A percentile compares a stretch with the other conserved stretches of the same genome.
phyloP scores from a whole-genome alignment of 371 early-diverging fungal species.

The Blakeslea trispora region DNA sequence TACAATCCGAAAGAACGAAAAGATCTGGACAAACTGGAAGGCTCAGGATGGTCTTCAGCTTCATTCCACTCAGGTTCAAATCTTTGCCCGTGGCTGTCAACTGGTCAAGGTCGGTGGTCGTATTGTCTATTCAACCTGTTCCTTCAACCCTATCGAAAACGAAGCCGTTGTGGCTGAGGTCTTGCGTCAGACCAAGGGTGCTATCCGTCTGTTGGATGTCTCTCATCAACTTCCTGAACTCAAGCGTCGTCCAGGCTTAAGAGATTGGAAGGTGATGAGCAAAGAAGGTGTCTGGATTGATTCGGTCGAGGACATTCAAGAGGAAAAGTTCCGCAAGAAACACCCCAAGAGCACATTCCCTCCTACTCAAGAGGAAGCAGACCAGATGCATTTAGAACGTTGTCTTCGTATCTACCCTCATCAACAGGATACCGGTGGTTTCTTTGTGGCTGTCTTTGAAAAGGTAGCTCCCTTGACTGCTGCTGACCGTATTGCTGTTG shows the following conservation, averaged over 20 bases:
- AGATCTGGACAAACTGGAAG: constrained; percentile 90
- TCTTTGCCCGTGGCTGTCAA: constrained; percentile 88
- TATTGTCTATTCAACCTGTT: constrained; percentile 99
- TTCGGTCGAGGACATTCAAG: constrained; percentile 59
- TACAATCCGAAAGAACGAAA: constrained; percentile 96
- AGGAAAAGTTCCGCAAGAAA: constrained; percentile 43
- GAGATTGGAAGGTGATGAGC: constrained; percentile 85
- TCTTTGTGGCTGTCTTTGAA: constrained; percentile 98
- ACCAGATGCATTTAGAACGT: constrained; percentile 23
- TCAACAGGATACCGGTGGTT: constrained; percentile 98
- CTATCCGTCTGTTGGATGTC: constrained; percentile 84
- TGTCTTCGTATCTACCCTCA: constrained; percentile 95
- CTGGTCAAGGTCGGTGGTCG: constrained; percentile 92
- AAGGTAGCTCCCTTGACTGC: constrained; percentile 72
- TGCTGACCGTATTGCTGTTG: constrained; percentile 48
- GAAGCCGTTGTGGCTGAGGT: constrained; percentile 94
- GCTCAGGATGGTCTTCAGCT: constrained; percentile 75
- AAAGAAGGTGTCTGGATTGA: constrained; percentile 61
- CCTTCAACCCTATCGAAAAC: constrained; percentile 97
- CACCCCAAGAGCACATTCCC: constrained; percentile 72
- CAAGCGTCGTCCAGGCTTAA: constrained; percentile 78
- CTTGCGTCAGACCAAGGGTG: constrained; percentile 64
- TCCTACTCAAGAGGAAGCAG: constrained; percentile 61
- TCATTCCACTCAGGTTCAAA: constrained; percentile 86
- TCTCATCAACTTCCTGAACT: constrained; percentile 72